Evolutionary conservation across 805 yeast genomes (phyloP).

Genomic region (Candida xiaguanensis): DNA sequence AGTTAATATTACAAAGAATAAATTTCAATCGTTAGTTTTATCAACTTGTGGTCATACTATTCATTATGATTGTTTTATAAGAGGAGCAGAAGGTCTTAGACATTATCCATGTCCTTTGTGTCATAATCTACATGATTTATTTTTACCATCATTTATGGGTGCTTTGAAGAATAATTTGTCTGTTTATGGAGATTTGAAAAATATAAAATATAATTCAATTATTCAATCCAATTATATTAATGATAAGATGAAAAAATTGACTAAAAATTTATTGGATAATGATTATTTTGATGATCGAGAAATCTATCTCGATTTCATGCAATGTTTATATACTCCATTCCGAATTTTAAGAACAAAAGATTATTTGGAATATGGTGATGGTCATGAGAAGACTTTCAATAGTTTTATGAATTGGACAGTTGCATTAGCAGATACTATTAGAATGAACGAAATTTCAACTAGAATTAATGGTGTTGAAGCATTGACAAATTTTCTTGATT

Average conservation of each 20-base stretch:
- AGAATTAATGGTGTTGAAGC: constrained; percentile 41
- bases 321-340: constrained; percentile 1
- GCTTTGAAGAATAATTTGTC: constrained; percentile 18
- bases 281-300: constrained; percentile 3
- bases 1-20: constrained; percentile 14
- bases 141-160: constrained; percentile 40
- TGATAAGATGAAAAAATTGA: constrained; percentile 24
- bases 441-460: constrained; percentile 56
- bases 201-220: constrained; percentile 20
- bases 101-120: constrained; percentile 50
- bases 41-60: constrained; percentile 52
- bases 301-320: constrained; percentile 3
- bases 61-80: constrained; percentile 43
- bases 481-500: constrained; percentile 20
- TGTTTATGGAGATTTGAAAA: constrained; percentile 12
- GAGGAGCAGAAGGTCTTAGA: constrained; percentile 21
- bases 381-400: constrained; percentile 17
- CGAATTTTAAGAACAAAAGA: not conserved
- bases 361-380: constrained; percentile 3
- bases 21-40: constrained; percentile 23
- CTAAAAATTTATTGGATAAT: constrained; percentile 18
- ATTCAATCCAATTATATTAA: constrained; percentile 18
- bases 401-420: constrained; percentile 19
- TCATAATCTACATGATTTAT: constrained; percentile 40
- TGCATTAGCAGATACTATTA: constrained; percentile 46